A percentile compares a stretch with the other conserved stretches of the same genome.
These are phyloP conservation scores for Candida yuanshanica DNA, from an alignment of 805 yeast genomes.

Conservation along the genomic window DNA sequence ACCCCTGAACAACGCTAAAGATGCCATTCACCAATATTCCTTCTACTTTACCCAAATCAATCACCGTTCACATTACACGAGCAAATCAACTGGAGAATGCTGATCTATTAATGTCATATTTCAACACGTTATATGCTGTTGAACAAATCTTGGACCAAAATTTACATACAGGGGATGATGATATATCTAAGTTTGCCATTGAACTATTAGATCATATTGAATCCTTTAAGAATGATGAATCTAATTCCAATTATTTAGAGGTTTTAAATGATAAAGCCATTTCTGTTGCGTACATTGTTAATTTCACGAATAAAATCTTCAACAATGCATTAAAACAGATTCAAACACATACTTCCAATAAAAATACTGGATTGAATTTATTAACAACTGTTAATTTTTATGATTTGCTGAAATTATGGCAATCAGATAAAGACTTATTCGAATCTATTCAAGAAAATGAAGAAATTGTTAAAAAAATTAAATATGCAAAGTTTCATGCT, in stretches of 20 bases:
- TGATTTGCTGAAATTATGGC: constrained; percentile 44
- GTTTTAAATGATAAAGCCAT: constrained; percentile 56
- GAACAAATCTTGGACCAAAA: constrained; percentile 60
- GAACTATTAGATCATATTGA: constrained; percentile 70
- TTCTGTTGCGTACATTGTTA: constrained; percentile 48
- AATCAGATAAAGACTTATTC: constrained; percentile 8
- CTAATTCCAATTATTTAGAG: constrained; percentile 32
- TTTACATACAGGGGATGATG: constrained; percentile 51
- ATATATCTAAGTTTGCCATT: constrained; percentile 55
- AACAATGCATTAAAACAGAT: constrained; percentile 45
- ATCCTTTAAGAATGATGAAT: constrained; percentile 34
- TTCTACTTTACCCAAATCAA: constrained; percentile 23
- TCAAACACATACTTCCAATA: constrained; percentile 36
- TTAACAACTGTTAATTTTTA: constrained; percentile 51
- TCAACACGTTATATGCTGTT: constrained; percentile 65
- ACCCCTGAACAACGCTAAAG: too few species aligned
- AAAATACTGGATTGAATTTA: constrained; percentile 44
- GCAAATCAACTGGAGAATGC: constrained; percentile 49
- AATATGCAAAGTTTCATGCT: constrained; percentile 60
- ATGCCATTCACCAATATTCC: constrained; percentile 10
- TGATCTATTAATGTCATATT: constrained; percentile 70
- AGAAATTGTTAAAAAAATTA: constrained; percentile 34
- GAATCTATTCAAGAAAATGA: constrained; percentile 24
- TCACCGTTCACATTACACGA: constrained; percentile 40
- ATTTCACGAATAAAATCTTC: constrained; percentile 56